phyloP scores from a whole-genome alignment of 179 eudicot genomes.

The Actinidia chinensis region DNA sequence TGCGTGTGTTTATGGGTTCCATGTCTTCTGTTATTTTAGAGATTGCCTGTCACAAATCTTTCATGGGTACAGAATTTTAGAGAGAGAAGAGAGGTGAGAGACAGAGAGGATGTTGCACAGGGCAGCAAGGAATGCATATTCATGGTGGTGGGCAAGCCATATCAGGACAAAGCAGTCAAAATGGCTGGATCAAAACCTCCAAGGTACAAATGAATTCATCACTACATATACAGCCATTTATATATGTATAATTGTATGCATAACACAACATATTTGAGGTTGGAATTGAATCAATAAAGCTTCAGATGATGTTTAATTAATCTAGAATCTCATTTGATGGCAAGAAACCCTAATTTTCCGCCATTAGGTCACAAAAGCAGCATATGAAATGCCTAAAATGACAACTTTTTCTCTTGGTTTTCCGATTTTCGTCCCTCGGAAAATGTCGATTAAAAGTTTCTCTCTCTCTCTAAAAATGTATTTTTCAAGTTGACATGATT shows the following conservation, averaged over 20 bases:
- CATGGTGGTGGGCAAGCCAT: conserved; percentile 99
- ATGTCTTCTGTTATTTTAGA: not conserved
- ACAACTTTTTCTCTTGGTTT: not conserved
- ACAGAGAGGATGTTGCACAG: conserved; percentile 43
- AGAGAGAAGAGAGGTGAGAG: conserved; percentile 10
- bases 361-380: not conserved
- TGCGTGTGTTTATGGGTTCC: conserved; percentile 6
- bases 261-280: not conserved
- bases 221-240: no score
- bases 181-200: conserved; percentile 88
- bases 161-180: conserved; percentile 88
- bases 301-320: not conserved
- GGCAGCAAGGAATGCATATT: conserved; percentile 91
- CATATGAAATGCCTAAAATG: not conserved
- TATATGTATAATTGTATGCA: not conserved
- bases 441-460: not conserved
- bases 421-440: not conserved
- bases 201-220: conserved; percentile 35
- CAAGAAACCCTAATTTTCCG: conserved; percentile 2
- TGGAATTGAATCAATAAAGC: not conserved
- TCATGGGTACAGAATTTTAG: conserved; percentile 11
- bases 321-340: not conserved
- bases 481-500: not conserved
- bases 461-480: not conserved
- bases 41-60: not conserved